A percentile compares a stretch with the other conserved stretches of the same genome.
These are phyloP conservation scores for Talaromyces albobiverticillius DNA, from an alignment of 2,329 filamentous ascomycete genomes.

Conservation along the genomic window DNA sequence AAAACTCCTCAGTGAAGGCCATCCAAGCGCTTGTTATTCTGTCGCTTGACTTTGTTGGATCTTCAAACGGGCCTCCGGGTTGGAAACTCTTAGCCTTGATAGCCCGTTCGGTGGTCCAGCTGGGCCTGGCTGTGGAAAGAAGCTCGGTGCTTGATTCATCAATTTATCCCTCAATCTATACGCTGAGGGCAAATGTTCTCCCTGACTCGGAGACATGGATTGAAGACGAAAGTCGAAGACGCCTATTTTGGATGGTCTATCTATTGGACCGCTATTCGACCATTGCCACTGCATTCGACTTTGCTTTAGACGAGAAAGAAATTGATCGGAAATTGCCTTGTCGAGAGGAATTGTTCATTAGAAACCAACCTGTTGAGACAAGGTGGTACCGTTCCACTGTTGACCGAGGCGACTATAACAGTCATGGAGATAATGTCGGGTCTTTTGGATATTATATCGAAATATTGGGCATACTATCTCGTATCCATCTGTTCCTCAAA, in stretches of 20 bases:
- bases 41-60: constrained; percentile 78
- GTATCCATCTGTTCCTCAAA: constrained; percentile 85
- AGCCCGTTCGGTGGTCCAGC: constrained; percentile 80
- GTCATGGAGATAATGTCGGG: constrained; percentile 76
- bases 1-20: constrained; percentile 84
- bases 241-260: constrained; percentile 94
- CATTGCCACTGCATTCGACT: constrained; percentile 87
- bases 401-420: constrained; percentile 59
- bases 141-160: constrained; percentile 77
- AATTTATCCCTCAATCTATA: constrained; percentile 82
- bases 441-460: constrained; percentile 90
- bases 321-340: constrained; percentile 86
- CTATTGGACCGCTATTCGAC: constrained; percentile 86
- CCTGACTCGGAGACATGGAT: constrained; percentile 82
- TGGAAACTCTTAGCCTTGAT: constrained; percentile 92
- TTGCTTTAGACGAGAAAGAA: constrained; percentile 82
- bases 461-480: constrained; percentile 79
- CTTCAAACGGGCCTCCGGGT: constrained; percentile 83
- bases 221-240: constrained; percentile 79
- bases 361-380: constrained; percentile 80
- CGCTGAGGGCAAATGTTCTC: constrained; percentile 77
- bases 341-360: constrained; percentile 79
- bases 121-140: constrained; percentile 79
- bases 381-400: constrained; percentile 67
- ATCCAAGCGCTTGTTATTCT: constrained; percentile 85